Percentiles rank a stretch among this genome's conserved stretches.
Evolutionary conservation across 352 stramenopile species (phyloP).

Genomic region (Hyaloperonospora arabidopsidis): DNA sequence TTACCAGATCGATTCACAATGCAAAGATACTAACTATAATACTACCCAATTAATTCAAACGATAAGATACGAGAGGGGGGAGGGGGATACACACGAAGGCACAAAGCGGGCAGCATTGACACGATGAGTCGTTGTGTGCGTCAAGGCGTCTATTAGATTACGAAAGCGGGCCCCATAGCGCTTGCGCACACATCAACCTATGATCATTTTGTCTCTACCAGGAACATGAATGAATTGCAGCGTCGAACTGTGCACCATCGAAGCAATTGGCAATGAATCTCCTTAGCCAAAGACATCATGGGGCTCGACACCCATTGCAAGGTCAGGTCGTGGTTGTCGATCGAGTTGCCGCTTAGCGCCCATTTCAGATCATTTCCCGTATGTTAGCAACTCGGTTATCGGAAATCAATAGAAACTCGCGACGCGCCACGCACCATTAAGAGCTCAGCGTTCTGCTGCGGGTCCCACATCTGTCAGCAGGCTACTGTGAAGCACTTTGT

Average conservation of each 20-base stretch:
- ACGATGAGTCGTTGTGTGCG: too few relatives aligned
- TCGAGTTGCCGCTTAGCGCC: slow-evolving; percentile 27
- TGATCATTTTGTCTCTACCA: neutral
- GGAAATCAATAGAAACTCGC: slow-evolving; percentile 42
- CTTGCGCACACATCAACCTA: neutral
- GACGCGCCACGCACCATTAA: slow-evolving; percentile 22
- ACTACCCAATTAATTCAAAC: slow-evolving; percentile 12
- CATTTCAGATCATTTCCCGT: slow-evolving; percentile 26
- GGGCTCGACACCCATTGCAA: slow-evolving; percentile 24
- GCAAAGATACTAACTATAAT: slow-evolving; percentile 8
- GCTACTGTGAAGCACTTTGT: slow-evolving; percentile 5
- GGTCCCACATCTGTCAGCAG: slow-evolving; percentile 7
- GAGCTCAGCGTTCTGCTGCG: slow-evolving; percentile 13
- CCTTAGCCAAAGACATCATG: slow-evolving; percentile 17
- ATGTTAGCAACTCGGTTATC: slow-evolving; percentile 39
- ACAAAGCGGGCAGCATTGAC: neutral
- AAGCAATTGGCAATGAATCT: slow-evolving; percentile 8
- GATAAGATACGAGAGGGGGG: slow-evolving; percentile 1
- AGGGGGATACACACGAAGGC: slow-evolving; percentile 10
- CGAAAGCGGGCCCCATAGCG: slow-evolving; percentile 5
- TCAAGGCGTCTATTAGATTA: too few relatives aligned
- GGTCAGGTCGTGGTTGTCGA: slow-evolving; percentile 25
- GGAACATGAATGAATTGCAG: slow-evolving; percentile 18
- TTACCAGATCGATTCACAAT: too few relatives aligned
- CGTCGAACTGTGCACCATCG: slow-evolving; percentile 15